Conservation (phyloP, 257 asterid genomes). For the Salvia hispanica region DNA sequence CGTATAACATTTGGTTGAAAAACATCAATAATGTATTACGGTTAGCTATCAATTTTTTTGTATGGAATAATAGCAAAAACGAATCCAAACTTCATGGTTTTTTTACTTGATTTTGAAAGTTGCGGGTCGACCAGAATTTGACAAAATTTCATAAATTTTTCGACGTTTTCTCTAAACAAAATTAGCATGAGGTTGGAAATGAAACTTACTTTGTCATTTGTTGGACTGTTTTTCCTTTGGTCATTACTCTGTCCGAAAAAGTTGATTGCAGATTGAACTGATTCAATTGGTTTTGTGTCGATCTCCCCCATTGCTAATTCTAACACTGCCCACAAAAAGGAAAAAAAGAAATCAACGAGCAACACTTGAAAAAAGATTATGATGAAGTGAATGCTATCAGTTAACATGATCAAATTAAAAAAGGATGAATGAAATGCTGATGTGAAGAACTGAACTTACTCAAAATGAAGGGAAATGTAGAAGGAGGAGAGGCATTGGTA, state of each 20-base stretch:
- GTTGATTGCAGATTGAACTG: conserved; percentile 63
- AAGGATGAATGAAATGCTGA: too few species aligned
- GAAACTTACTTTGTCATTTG: conserved; percentile 39
- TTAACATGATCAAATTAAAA: background rate
- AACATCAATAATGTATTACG: too few species aligned
- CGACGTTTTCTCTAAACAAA: too few species aligned
- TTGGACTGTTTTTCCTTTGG: conserved; percentile 36
- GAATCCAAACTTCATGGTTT: too few species aligned
- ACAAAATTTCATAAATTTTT: too few species aligned
- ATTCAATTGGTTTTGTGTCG: conserved; percentile 59
- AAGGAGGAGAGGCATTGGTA: background rate
- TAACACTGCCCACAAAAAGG: background rate
- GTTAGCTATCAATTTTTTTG: too few species aligned
- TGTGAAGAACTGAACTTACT: conserved; percentile 18
- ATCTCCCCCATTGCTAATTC: conserved; percentile 58
- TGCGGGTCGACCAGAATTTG: too few species aligned
- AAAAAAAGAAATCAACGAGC: background rate
- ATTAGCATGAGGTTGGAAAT: too few species aligned
- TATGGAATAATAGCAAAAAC: too few species aligned
- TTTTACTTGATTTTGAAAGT: too few species aligned
- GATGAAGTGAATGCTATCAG: background rate
- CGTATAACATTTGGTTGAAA: too few species aligned
- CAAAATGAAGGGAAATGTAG: background rate
- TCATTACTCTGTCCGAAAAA: conserved; percentile 53
- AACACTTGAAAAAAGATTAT: background rate